Evolutionary conservation across 1,284 basidiomycete species (phyloP), one percentile per base, ranked within the genome.

Genomic region (Apiotrichum porosum): DNA sequence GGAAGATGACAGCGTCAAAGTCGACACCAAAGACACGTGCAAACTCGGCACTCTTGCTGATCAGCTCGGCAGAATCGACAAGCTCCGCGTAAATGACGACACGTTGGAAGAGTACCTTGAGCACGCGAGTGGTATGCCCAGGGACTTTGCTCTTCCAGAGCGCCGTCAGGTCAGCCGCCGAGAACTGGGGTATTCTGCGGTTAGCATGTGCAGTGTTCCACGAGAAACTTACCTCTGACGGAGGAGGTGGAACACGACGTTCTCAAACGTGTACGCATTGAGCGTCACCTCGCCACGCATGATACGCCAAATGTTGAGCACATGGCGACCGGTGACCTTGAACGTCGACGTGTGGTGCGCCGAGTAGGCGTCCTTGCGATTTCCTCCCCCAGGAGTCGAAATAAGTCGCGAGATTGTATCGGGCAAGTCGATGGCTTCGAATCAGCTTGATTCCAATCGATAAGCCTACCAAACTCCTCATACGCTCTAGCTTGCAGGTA

Each of bases 21-120:
- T 98, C 94, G 41, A 98, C 85, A 0, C 94, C 94, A 60, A 97
- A 97, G 13, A 97, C 88, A 13, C 94, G 83, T 17, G 94, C 92
- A 62, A 97, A 97, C 71, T 98, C 94, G 5, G 91, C 87, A 41
- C 84, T 93, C 72, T 92, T 92, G 0, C 86, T 88, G 28, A 93
- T 79, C 13, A 86, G 77, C 60, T 94, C 89, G 4, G 84, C 80
- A 42, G 79, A 79, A 53, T 92, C 85, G 6, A 95, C 75, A 45
- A 97, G 80, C 54, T 88, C 83, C 24, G 93, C 74, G 37, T 84
- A 81, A 67, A 85, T 80, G 15, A 77, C 74, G 3, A 83, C 80
- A 22, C 85, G 80, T 44, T 80, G 77, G 10, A 78, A 69, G 56
- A 84, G 81, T 68, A 92, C 84, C 14, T 75, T 75, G 28, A 92